Evolutionary conservation across 2,329 filamentous ascomycete genomes (phyloP).

Genomic region (Cercospora sesami): DNA sequence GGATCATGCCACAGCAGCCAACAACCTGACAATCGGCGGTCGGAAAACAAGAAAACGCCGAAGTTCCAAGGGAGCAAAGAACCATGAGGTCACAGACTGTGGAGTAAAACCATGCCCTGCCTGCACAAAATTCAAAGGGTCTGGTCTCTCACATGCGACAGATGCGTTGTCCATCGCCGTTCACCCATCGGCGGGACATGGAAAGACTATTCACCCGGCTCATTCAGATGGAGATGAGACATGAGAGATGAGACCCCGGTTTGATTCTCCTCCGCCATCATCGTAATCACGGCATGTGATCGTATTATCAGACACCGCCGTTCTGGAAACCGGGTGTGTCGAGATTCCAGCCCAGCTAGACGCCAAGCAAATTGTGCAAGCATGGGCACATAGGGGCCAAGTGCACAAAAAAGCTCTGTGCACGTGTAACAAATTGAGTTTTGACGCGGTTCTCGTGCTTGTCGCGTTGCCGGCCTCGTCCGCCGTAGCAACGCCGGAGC

Average conservation of each 20-base stretch:
- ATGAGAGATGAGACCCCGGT: background rate
- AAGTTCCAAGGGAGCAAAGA: background rate
- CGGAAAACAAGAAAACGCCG: background rate
- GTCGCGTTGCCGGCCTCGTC: background rate
- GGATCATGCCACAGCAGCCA: background rate
- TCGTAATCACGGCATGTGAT: background rate
- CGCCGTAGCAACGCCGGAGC: background rate
- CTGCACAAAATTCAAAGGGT: slow-evolving; percentile 1
- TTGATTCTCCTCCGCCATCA: background rate
- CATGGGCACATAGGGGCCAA: background rate
- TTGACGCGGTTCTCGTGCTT: background rate
- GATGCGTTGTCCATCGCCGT: background rate
- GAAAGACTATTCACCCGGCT: background rate
- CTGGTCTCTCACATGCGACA: background rate
- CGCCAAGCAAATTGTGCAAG: background rate
- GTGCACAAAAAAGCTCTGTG: background rate
- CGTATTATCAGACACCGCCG: background rate
- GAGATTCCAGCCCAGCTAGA: background rate
- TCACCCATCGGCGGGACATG: background rate
- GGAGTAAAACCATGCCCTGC: background rate
- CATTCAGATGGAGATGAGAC: background rate
- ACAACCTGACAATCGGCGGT: background rate
- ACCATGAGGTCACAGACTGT: background rate
- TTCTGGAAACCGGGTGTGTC: background rate
- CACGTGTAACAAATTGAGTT: background rate